These are phyloP conservation scores for Trichoderma semiorbis DNA, from an alignment of 2,329 filamentous ascomycete genomes.

Conservation along the genomic window DNA sequence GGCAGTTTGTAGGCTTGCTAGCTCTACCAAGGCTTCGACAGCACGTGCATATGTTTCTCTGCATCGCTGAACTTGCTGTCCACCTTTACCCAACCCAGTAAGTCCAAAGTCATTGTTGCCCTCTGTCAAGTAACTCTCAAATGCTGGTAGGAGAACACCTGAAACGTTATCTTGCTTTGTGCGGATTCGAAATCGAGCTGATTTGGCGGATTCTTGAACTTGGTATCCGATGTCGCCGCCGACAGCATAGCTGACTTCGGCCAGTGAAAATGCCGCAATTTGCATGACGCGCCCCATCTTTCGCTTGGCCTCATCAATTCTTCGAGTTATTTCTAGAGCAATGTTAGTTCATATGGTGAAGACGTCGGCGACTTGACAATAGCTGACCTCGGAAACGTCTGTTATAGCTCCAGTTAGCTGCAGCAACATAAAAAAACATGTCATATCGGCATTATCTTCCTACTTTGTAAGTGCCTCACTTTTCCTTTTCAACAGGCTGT, in stretches of 20 bases:
- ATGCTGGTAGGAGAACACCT: slow-evolving; percentile 88
- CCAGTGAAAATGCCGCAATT: slow-evolving; percentile 94
- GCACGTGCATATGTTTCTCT: slow-evolving; percentile 94
- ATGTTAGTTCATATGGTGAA: neutral
- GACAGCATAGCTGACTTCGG: slow-evolving; percentile 95
- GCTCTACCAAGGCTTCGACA: slow-evolving; percentile 91
- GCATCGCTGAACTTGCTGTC: slow-evolving; percentile 92
- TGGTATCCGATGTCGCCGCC: slow-evolving; percentile 96
- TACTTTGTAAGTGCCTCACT: slow-evolving; percentile 98
- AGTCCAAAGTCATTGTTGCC: slow-evolving; percentile 93
- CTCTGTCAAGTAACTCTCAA: slow-evolving; percentile 86
- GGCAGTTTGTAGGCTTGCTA: slow-evolving; percentile 92
- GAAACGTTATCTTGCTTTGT: slow-evolving; percentile 99
- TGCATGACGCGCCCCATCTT: slow-evolving; percentile 99
- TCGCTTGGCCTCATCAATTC: slow-evolving; percentile 97
- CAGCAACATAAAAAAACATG: slow-evolving; percentile 2
- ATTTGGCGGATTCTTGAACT: slow-evolving; percentile 92
- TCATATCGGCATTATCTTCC: slow-evolving; percentile 26
- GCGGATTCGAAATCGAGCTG: slow-evolving; percentile 85
- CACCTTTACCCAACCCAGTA: slow-evolving; percentile 93
- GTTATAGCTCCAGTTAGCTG: slow-evolving; percentile 2
- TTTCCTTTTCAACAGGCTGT: slow-evolving; percentile 94
- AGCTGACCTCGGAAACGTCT: slow-evolving; percentile 80
- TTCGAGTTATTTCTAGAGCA: slow-evolving; percentile 77
- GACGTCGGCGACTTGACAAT: slow-evolving; percentile 6